Evolutionary conservation across 352 stramenopile genomes (phyloP), one percentile per base, ranked within the genome.

Genomic region (Globisporangium polare): DNA sequence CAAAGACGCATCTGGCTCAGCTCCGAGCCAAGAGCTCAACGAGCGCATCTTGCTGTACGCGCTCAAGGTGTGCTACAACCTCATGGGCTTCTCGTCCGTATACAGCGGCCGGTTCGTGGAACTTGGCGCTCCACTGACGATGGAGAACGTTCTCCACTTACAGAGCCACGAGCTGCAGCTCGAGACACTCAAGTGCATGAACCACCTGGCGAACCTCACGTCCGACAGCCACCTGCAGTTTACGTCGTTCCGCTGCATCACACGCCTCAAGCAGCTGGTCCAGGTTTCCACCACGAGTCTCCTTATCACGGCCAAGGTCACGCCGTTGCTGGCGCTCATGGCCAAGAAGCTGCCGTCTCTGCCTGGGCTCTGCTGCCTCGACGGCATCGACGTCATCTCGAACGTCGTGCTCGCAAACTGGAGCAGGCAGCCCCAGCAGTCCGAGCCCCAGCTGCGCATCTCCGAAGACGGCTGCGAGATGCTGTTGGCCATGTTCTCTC

Each of bases 381-480:
- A 88, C 35, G 71, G 73, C 0, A 65, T 90, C 29, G 58, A 73
- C 26, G 63, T 73, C 2, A 58, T 88, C 12, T 71, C 67, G 20
- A 58, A 73, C 2, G 53, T 83, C 0, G 50, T 71, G 0, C 64
- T 74, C 22, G 59, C 12, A 0, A 45, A 75, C 17, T 78, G 67
- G 67, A 24, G 31, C 1, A 18, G 13, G 0, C 47, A 52, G 3
- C 15, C 41, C 41, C 41, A 20, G 29, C 57, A 60, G 0, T 58
- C 69, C 17, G 31, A 50, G 0, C 20, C 55, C 3, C 61, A 56
- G n/a, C 62, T 50, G 27, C 67, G 58, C 18, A 63, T 80, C 22
- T 80, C 73, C 3, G 71, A 86, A 7, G 75, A 88, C 35, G 69
- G 69, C 8, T 80, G 75, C n/a, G 45, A 57, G 2, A 86, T 87